Evolutionary conservation across 495 filamentous ascomycete species (phyloP), one percentile per base, ranked within the genome.

Genomic region (Daldinia loculata): DNA sequence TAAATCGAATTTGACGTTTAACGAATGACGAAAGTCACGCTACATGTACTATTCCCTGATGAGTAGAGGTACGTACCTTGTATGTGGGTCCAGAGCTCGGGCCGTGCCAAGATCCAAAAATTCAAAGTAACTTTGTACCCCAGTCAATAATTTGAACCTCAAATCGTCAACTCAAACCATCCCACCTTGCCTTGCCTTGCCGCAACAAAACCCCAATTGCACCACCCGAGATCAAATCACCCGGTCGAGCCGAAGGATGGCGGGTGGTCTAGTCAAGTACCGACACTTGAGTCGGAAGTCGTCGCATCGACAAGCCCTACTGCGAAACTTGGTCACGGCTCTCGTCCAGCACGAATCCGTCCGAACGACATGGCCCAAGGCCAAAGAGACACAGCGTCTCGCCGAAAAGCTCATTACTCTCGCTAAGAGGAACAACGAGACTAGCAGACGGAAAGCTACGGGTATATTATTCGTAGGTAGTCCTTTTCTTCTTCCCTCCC

Each of bases 321-420:
- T 99, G 64, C 93, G 95, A 70, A 98, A 98, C 81, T 86, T 99
- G 50, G 93, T 98, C 75, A 97, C 94, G 66, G 95, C 93, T n/a
- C 91, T 99, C 62, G 89, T 99, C 84, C 84, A 91, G 76, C 88
- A 97, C 79, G 95, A 99, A 82, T 88, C 91, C 59, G 97, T 99
- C 83, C 89, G 88, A 53, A 99, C 95, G 27, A 97, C 95, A 82
- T 98, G 91, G 89, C 88, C 88, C 78, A 98, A 98, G 83, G 95
- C 95, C 32, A 99, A 98, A 80, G 95, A 99, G 83, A 92, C 95
- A 50, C 95, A 98, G 80, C 87, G 91, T 1, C 79, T 98, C 29
- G 95, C 95, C 39, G 95, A 99, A 76, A 93, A 94, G 83, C 85
- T 97, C 66, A 93, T 99, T 71, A 97, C 95, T 9, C 81, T 97